Evolutionary conservation across 225 moss, liverwort and hornwort species (phyloP).

Genomic region (Bryum argenteum): DNA sequence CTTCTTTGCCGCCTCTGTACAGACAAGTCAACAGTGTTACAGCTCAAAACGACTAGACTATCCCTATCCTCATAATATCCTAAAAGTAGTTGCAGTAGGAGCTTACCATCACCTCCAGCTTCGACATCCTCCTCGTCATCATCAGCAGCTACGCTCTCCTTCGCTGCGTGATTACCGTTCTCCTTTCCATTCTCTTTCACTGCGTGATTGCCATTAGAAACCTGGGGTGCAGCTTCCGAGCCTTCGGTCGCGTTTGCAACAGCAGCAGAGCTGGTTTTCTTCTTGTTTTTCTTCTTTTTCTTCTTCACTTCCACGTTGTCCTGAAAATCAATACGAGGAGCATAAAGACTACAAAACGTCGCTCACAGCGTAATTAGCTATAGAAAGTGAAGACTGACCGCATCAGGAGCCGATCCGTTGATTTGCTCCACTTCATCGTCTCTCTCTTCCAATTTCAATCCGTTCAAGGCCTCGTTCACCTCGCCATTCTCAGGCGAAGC

Average conservation of each 20-base stretch:
- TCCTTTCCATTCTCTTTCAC: not conserved
- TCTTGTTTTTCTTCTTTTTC: slow-evolving; percentile 60
- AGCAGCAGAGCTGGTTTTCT: slow-evolving; percentile 35
- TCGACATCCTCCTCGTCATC: slow-evolving; percentile 55
- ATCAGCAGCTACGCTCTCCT: slow-evolving; percentile 33
- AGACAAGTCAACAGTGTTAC: slow-evolving; percentile 20
- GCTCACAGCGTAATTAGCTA: not conserved
- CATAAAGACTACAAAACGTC: not conserved
- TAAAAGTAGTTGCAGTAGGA: not conserved
- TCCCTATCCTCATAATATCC: not conserved
- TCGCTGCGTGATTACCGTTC: slow-evolving; percentile 19
- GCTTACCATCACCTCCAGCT: slow-evolving; percentile 43
- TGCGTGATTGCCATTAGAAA: slow-evolving; percentile 14
- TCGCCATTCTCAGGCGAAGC: slow-evolving; percentile 24
- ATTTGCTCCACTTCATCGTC: slow-evolving; percentile 18
- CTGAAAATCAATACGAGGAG: slow-evolving; percentile 24
- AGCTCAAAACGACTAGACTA: not conserved
- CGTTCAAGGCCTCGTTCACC: slow-evolving; percentile 23
- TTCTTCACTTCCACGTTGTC: slow-evolving; percentile 45
- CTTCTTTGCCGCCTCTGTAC: slow-evolving; percentile 67
- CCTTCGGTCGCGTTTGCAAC: slow-evolving; percentile 18
- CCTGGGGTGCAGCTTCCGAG: slow-evolving; percentile 2
- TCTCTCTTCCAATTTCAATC: slow-evolving; percentile 40
- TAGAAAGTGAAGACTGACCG: slow-evolving; percentile 12
- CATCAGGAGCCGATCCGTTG: slow-evolving; percentile 29